Evolutionary conservation across 2,329 filamentous ascomycete genomes (phyloP).

Genomic region (Sclerotinia minor): DNA sequence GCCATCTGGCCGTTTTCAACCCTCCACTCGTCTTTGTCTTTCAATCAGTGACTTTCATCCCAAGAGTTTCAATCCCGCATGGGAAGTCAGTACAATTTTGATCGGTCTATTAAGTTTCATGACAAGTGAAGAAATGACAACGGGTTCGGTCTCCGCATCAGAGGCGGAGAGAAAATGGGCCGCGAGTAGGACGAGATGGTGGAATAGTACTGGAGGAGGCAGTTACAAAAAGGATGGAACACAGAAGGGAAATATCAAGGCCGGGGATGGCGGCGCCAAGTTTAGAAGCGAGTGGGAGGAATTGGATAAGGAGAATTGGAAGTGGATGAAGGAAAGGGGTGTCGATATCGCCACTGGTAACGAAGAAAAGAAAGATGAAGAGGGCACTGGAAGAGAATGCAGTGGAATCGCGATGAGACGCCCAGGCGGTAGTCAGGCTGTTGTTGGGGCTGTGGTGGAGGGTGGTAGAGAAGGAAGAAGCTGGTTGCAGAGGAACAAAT

Average conservation of each 20-base stretch:
- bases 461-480: slow-evolving; percentile 76
- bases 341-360: slow-evolving; percentile 77
- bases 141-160: slow-evolving; percentile 78
- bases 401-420: slow-evolving; percentile 63
- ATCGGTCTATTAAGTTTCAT: slow-evolving; percentile 95
- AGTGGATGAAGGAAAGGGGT: slow-evolving; percentile 82
- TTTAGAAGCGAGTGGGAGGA: slow-evolving; percentile 91
- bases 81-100: slow-evolving; percentile 95
- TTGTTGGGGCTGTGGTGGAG: slow-evolving; percentile 68
- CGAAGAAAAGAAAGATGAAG: slow-evolving; percentile 51
- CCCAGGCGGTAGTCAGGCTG: slow-evolving; percentile 55
- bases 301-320: slow-evolving; percentile 83
- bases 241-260: slow-evolving; percentile 77
- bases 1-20: slow-evolving; percentile 91
- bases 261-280: slow-evolving; percentile 87
- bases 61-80: slow-evolving; percentile 96
- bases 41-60: slow-evolving; percentile 98
- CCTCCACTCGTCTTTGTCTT: slow-evolving; percentile 86
- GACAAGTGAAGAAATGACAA: slow-evolving; percentile 99
- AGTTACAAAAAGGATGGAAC: slow-evolving; percentile 43
- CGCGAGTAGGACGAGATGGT: slow-evolving; percentile 82
- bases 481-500: slow-evolving; percentile 79
- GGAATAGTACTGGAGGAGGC: slow-evolving; percentile 87
- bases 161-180: slow-evolving; percentile 76
- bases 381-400: slow-evolving; percentile 54